Conservation (phyloP, 345 rosid genomes). For the Sapria himalayana region DNA sequence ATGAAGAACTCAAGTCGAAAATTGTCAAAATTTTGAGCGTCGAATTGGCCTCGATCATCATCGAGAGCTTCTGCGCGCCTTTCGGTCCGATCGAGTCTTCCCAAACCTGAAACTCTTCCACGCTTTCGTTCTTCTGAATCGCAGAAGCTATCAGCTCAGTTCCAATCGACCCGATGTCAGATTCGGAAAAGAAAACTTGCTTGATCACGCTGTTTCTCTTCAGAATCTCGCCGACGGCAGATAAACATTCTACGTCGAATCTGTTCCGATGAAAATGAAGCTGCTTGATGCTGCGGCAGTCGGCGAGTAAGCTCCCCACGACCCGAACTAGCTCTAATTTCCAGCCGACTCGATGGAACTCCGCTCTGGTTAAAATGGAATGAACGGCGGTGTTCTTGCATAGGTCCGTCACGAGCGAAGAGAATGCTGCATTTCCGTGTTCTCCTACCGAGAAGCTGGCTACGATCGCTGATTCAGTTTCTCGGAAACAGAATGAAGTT, state of each 20-base stretch:
- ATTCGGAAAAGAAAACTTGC: constrained; percentile 40
- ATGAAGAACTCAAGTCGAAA: constrained; percentile 42
- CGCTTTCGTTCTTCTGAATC: constrained; percentile 36
- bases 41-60: constrained; percentile 80
- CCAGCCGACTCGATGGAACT: constrained; percentile 53
- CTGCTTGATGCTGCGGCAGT: constrained; percentile 33
- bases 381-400: constrained; percentile 21
- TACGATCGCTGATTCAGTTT: no score
- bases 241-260: constrained; percentile 29
- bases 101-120: constrained; percentile 92
- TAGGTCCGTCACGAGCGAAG: constrained; percentile 31
- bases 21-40: constrained; percentile 50
- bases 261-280: constrained; percentile 38
- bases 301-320: constrained; percentile 39
- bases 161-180: constrained; percentile 31
- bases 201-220: constrained; percentile 35
- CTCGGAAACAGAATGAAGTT: constrained; percentile 34
- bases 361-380: constrained; percentile 37
- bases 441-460: no score
- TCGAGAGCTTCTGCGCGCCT: constrained; percentile 85
- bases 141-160: constrained; percentile 48
- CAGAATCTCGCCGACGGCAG: constrained; percentile 32
- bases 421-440: no score
- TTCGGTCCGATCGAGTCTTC: constrained; percentile 79
- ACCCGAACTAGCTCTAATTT: constrained; percentile 25